Evolutionary conservation across 176 grass and related monocot species (phyloP).

Genomic region (Triticum urartu): DNA sequence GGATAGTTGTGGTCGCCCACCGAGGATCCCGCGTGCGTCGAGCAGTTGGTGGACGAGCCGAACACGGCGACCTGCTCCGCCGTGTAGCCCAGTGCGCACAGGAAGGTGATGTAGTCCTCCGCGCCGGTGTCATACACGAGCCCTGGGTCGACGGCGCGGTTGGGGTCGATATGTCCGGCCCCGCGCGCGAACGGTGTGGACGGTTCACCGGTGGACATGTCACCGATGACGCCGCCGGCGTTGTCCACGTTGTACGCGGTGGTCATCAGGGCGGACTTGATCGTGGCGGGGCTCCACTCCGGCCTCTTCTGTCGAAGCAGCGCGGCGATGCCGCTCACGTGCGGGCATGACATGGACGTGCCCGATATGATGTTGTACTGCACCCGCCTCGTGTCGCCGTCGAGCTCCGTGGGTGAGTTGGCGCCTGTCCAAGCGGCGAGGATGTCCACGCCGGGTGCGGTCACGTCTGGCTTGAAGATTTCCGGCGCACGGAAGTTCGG

Average conservation of each 20-base stretch:
- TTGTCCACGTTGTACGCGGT: slow-evolving; percentile 54
- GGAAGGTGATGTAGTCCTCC: slow-evolving; percentile 54
- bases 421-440: slow-evolving; percentile 53
- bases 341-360: slow-evolving; percentile 67
- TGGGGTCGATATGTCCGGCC: slow-evolving; percentile 43
- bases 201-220: slow-evolving; percentile 14
- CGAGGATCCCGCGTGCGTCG: background rate
- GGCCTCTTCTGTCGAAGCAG: slow-evolving; percentile 38
- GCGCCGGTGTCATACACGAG: slow-evolving; percentile 39
- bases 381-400: slow-evolving; percentile 32
- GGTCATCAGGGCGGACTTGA: slow-evolving; percentile 58
- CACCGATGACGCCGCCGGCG: slow-evolving; percentile 22
- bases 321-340: slow-evolving; percentile 64
- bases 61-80: background rate
- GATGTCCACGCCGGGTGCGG: slow-evolving; percentile 47
- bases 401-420: slow-evolving; percentile 30
- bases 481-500: slow-evolving; percentile 23
- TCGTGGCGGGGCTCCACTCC: slow-evolving; percentile 36
- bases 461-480: slow-evolving; percentile 63
- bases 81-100: slow-evolving; percentile 44
- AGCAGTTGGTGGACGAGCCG: slow-evolving; percentile 32
- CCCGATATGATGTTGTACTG: slow-evolving; percentile 69
- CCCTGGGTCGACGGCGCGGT: slow-evolving; percentile 39
- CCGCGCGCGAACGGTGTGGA: slow-evolving; percentile 40
- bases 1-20: slow-evolving; percentile 60